Base-by-base conservation (phyloP, 2,329 filamentous ascomycete genomes). In the Exophiala bonariae region DNA sequence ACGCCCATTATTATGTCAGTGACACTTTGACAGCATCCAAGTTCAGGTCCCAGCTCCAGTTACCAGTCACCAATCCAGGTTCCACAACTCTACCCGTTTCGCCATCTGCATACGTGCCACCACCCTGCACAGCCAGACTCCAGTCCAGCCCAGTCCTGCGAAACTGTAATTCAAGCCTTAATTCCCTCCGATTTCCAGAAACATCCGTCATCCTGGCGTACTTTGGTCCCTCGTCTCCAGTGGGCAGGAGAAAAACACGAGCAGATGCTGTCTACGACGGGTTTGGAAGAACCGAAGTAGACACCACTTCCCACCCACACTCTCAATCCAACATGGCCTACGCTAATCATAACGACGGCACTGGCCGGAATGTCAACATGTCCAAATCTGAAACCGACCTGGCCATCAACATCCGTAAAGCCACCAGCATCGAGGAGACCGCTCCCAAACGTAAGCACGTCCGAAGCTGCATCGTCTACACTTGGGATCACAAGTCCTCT, bases 401-500 rank as follows among this genome's bases (percentile, higher is more conserved):
- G 56, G 75, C 79, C 62, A 79, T 82, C 63, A 82, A 84, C 67
- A 84, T 85, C 65, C 79, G 79, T 62, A 85, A 85, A 70, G 82
- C 82, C 28, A 85, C 81, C 13, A 82, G 77, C 63, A 80, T 82
- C 58, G 77, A 44, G 22, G 39, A 55, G 37, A 56, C 63, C 80
- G 81, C 57, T 3, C 57, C 57, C 16, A 59, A 59, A 31, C 47
- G 80, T 52, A 99, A 99, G 74, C 93, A 99, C 87, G 93, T 99
- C 49, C 88, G 93, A 65, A 90, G 87, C 69, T 95, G 89, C 66
- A 99, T 99, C 63, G 92, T 99, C 36, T 97, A 97, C 70, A 97
- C 92, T 49, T 99, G 93, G 93, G 93, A 99, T 72, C 90, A 99
- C 76, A 95, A 95, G 74, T 95, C 87, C 57, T 95, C 91, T 33